Evolutionary conservation across 2,329 filamentous ascomycete genomes (phyloP).

Genomic region (Paraphaeosphaeria minitans): DNA sequence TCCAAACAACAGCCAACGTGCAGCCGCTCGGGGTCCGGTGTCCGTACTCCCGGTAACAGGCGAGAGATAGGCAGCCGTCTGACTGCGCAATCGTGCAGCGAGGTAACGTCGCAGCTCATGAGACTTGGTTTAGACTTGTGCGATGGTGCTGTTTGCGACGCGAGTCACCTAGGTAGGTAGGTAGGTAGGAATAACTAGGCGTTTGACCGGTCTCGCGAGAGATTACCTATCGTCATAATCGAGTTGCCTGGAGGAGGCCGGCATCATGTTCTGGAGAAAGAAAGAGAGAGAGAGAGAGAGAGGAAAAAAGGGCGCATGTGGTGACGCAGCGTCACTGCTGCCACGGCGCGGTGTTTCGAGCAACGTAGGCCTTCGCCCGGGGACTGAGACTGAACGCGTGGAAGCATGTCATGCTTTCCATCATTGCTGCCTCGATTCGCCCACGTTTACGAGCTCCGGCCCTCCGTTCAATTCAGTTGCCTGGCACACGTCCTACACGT

Average conservation of each 20-base stretch:
- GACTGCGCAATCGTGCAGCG: slow-evolving; percentile 1
- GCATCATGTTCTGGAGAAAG: neutral
- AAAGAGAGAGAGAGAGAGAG: no score
- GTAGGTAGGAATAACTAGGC: no score
- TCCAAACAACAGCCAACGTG: neutral
- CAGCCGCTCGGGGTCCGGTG: slow-evolving; percentile 9
- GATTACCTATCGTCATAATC: neutral
- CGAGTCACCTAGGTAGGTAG: neutral
- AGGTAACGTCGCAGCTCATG: neutral
- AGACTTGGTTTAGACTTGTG: neutral
- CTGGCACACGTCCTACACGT: slow-evolving; percentile 6
- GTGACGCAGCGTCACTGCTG: neutral
- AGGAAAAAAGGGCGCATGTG: neutral
- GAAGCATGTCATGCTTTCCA: neutral
- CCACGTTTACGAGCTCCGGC: neutral
- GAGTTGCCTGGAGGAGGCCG: neutral
- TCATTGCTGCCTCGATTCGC: neutral
- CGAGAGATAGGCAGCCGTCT: slow-evolving; percentile 3
- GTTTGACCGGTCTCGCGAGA: neutral
- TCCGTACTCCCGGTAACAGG: slow-evolving; percentile 5
- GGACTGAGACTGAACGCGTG: neutral
- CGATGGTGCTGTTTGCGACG: neutral
- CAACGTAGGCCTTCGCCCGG: neutral
- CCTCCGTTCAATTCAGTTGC: neutral
- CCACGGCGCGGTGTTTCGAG: neutral